A percentile compares a stretch with the other conserved stretches of the same genome.
phyloP scores from a whole-genome alignment of 176 grass and related monocot species.

The Musa schizocarpa region DNA sequence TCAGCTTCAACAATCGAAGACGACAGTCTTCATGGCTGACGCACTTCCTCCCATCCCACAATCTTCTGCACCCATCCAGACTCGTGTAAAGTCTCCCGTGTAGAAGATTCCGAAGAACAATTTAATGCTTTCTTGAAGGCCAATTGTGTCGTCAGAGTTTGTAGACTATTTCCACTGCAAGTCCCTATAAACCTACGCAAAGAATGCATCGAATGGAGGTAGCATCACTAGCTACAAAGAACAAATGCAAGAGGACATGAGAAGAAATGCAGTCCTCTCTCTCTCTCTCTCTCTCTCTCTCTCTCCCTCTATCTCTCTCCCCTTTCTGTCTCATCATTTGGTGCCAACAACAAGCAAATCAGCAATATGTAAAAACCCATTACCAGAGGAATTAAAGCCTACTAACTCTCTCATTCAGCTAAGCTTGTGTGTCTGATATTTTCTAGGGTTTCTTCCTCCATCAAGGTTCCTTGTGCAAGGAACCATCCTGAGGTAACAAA shows the following conservation, averaged over 20 bases:
- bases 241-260: neutral
- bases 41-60: constrained; percentile 32
- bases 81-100: too few relatives aligned
- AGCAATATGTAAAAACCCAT: neutral
- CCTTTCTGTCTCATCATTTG: neutral
- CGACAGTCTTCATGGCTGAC: constrained; percentile 31
- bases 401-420: neutral
- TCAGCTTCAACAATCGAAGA: constrained; percentile 21
- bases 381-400: neutral
- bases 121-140: too few relatives aligned
- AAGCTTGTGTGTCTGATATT: neutral
- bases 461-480: neutral
- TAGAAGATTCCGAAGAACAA: too few relatives aligned
- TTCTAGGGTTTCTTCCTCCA: neutral
- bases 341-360: neutral
- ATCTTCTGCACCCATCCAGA: constrained; percentile 11
- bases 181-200: too few relatives aligned
- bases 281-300: neutral
- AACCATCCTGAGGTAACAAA: neutral
- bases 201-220: neutral
- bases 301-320: neutral
- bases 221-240: constrained; percentile 5
- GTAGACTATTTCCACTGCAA: too few relatives aligned
- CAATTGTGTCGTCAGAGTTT: too few relatives aligned
- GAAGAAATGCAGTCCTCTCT: neutral